phyloP scores from a whole-genome alignment of 441 rosid genomes.

The Codiaeum variegatum region DNA sequence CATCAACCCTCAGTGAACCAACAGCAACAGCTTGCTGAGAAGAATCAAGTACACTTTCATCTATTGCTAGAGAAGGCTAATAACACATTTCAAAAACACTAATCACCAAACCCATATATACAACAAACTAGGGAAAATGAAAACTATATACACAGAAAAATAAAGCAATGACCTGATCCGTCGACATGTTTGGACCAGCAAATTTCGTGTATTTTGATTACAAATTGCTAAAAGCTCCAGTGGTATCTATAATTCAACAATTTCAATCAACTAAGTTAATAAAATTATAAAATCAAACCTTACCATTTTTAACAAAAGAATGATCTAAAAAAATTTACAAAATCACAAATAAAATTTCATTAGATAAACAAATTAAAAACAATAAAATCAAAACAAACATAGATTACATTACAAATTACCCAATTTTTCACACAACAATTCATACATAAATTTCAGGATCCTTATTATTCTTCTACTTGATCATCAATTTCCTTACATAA shows the following conservation, averaged over 20 bases:
- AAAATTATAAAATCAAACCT: neutral
- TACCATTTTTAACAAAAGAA: neutral
- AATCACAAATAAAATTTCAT: neutral
- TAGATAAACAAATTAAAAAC: neutral
- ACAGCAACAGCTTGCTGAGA: slow-evolving; percentile 27
- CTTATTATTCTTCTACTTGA: neutral
- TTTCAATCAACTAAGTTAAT: neutral
- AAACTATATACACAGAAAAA: neutral
- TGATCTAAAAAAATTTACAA: neutral
- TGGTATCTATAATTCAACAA: slow-evolving; percentile 22
- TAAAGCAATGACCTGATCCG: slow-evolving; percentile 31
- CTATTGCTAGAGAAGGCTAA: slow-evolving; percentile 20
- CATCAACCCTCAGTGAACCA: slow-evolving; percentile 30
- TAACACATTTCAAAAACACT: slow-evolving; percentile 12
- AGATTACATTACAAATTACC: neutral
- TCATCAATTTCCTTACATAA: neutral
- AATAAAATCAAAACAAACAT: neutral
- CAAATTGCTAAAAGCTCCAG: slow-evolving; percentile 21
- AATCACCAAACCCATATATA: neutral
- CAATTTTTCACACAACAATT: neutral
- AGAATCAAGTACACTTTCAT: slow-evolving; percentile 22
- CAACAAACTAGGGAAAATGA: neutral
- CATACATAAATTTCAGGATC: neutral
- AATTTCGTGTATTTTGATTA: slow-evolving; percentile 13
- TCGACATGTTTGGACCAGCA: slow-evolving; percentile 23